These are phyloP conservation scores for Vigna unguiculata DNA, from an alignment of 306 rosid species.

Conservation along the genomic window DNA sequence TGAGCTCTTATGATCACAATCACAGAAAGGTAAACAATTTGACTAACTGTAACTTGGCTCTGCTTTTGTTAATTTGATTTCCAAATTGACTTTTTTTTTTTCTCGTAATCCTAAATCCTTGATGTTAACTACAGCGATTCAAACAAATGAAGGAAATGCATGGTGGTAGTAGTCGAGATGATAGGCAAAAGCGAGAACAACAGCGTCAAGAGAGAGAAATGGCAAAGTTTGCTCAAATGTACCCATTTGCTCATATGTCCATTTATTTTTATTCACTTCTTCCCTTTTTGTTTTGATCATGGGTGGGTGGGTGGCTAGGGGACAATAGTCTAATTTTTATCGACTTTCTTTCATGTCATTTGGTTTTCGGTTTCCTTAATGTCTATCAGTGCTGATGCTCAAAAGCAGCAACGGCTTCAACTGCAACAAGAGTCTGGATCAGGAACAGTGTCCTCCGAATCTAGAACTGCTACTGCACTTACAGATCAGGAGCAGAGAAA, in stretches of 20 bases:
- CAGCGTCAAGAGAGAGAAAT: constrained; percentile 92
- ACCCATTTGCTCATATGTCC: constrained; percentile 20
- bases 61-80: constrained; percentile 17
- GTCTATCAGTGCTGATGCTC: constrained; percentile 77
- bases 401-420: constrained; percentile 77
- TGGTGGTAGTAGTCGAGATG: constrained; percentile 87
- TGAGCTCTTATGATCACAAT: constrained; percentile 96
- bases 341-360: constrained; percentile 7
- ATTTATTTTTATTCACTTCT: not conserved
- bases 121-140: constrained; percentile 71
- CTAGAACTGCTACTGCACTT: constrained; percentile 69
- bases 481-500: constrained; percentile 88
- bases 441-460: constrained; percentile 60
- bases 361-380: constrained; percentile 39
- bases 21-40: constrained; percentile 77
- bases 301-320: constrained; percentile 1
- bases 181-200: constrained; percentile 89
- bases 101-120: constrained; percentile 29
- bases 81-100: not conserved
- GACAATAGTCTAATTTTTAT: not conserved
- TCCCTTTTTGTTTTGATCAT: constrained; percentile 1
- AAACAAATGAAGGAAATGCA: constrained; percentile 99
- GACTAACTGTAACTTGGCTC: constrained; percentile 18
- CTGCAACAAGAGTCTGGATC: constrained; percentile 68
- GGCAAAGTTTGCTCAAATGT: constrained; percentile 93